Percentiles rank a stretch among this genome's conserved stretches.
Conservation (phyloP, 768 basidiomycete genomes). For the Suillus variegatus region DNA sequence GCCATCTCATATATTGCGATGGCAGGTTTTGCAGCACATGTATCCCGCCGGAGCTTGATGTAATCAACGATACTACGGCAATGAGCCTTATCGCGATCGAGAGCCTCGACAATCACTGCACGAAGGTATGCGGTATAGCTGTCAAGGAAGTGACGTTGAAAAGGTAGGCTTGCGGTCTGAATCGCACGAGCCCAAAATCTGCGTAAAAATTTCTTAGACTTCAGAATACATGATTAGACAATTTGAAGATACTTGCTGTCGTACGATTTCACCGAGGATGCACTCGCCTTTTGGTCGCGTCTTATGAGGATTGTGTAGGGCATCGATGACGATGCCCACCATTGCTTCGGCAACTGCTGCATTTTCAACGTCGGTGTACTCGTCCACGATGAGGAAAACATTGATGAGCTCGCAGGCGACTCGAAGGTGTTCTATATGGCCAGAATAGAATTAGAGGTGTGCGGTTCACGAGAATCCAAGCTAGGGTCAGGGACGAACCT, state of each 20-base stretch:
- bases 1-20: constrained; percentile 32
- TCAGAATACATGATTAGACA: background rate
- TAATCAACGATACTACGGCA: constrained; percentile 32
- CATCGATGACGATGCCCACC: constrained; percentile 12
- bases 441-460: background rate
- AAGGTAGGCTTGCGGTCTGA: constrained; percentile 1
- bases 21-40: constrained; percentile 30
- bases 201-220: background rate
- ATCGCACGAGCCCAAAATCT: constrained; percentile 13
- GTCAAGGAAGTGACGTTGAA: constrained; percentile 11
- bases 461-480: background rate
- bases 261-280: constrained; percentile 13
- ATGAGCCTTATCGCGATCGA: constrained; percentile 9
- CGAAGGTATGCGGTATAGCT: constrained; percentile 7
- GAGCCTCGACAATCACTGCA: constrained; percentile 6
- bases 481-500: constrained; percentile 2
- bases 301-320: constrained; percentile 10
- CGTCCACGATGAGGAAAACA: constrained; percentile 33
- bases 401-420: constrained; percentile 34
- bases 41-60: constrained; percentile 33
- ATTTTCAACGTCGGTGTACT: constrained; percentile 29
- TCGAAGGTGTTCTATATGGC: constrained; percentile 23
- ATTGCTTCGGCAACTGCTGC: constrained; percentile 4
- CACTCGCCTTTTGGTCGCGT: constrained; percentile 13
- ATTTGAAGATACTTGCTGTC: constrained; percentile 10